A percentile compares a stretch with the other conserved stretches of the same genome.
Evolutionary conservation across 2,329 filamentous ascomycete genomes (phyloP).

Genomic region (Botrytis fabae): DNA sequence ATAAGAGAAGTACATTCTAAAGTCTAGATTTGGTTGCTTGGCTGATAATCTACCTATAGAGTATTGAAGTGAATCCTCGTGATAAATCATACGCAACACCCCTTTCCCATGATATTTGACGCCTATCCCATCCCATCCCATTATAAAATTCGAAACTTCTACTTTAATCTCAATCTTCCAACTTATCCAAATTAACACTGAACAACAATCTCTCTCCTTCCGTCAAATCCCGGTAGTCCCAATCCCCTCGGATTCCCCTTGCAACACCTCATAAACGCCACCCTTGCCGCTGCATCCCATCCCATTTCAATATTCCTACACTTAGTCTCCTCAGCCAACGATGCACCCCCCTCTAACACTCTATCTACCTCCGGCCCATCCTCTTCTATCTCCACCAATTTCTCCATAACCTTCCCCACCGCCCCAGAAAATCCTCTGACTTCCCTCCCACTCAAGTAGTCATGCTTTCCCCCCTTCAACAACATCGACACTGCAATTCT

Average conservation of each 20-base stretch:
- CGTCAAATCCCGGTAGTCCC: not conserved
- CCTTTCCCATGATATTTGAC: not conserved
- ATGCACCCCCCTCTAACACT: not conserved
- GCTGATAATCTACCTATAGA: not conserved
- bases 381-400: slow-evolving; percentile 14
- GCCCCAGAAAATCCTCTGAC: not conserved
- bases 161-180: not conserved
- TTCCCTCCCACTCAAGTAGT: not conserved
- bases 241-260: not conserved
- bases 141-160: not conserved
- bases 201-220: not conserved
- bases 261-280: not conserved
- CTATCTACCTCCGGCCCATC: not conserved
- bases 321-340: not conserved
- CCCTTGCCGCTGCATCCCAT: not conserved
- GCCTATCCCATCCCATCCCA: not conserved
- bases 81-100: not conserved
- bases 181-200: not conserved
- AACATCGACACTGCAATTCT: slow-evolving; percentile 31
- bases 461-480: slow-evolving; percentile 5
- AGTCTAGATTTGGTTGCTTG: not conserved
- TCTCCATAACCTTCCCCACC: slow-evolving; percentile 15
- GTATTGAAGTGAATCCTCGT: not conserved
- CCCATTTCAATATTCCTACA: slow-evolving; percentile 17
- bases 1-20: not conserved